phyloP scores from a whole-genome alignment of 192 early-diverging fungal species.

The Spinellus fusiger region DNA sequence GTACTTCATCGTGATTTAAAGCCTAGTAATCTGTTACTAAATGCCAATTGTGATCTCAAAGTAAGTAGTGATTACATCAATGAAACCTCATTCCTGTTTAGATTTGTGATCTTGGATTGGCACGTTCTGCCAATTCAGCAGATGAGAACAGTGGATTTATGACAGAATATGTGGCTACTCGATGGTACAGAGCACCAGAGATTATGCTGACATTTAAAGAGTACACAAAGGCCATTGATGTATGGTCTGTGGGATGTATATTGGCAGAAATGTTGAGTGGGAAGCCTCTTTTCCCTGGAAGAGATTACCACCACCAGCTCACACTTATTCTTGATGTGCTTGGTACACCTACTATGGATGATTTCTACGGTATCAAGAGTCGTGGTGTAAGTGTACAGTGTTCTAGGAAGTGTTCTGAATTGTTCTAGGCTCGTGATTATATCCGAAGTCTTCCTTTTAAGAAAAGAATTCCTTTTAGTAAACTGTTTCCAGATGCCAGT shows the following conservation, averaged over 20 bases:
- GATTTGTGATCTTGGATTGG: slow-evolving; percentile 99
- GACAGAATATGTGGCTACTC: slow-evolving; percentile 95
- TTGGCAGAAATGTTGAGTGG: slow-evolving; percentile 79
- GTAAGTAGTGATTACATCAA: slow-evolving; percentile 21
- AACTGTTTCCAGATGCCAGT: slow-evolving; percentile 85
- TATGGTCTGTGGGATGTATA: slow-evolving; percentile 91
- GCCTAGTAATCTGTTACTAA: slow-evolving; percentile 85
- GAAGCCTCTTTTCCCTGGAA: slow-evolving; percentile 76
- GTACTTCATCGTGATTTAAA: slow-evolving; percentile 98
- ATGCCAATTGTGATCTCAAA: slow-evolving; percentile 89
- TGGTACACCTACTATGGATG: slow-evolving; percentile 92
- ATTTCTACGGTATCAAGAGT: slow-evolving; percentile 74
- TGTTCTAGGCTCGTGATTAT: slow-evolving; percentile 76
- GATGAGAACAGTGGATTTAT: slow-evolving; percentile 84
- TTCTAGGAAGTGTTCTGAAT: neutral
- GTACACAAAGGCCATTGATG: slow-evolving; percentile 97
- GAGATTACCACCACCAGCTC: slow-evolving; percentile 94
- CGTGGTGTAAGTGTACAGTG: slow-evolving; percentile 50
- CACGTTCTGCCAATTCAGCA: slow-evolving; percentile 81
- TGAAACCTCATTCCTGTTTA: slow-evolving; percentile 35
- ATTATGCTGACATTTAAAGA: slow-evolving; percentile 96
- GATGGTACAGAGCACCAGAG: slow-evolving; percentile 94
- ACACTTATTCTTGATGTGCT: slow-evolving; percentile 92
- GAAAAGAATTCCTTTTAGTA: slow-evolving; percentile 71
- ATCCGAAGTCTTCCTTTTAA: slow-evolving; percentile 86